phyloP scores from a whole-genome alignment of 345 rosid genomes.

The Euphorbia tirucalli region DNA sequence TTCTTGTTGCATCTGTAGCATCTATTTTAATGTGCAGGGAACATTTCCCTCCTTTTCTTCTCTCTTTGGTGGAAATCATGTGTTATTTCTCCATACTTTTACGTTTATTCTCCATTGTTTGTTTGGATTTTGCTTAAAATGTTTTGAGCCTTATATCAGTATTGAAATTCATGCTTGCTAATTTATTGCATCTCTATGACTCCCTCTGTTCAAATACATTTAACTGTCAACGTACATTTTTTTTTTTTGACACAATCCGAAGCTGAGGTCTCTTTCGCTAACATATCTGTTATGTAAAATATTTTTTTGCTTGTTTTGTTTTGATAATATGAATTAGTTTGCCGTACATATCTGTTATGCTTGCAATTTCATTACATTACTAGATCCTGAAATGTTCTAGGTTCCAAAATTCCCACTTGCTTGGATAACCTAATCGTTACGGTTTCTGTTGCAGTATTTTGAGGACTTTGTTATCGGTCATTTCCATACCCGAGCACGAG shows the following conservation, averaged over 20 bases:
- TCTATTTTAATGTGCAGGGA: too few relatives aligned
- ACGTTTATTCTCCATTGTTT: too few relatives aligned
- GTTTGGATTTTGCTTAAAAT: not conserved
- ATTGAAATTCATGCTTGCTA: not conserved
- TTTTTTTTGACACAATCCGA: not conserved
- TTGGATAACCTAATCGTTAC: not conserved
- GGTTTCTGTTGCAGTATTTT: conserved; percentile 41
- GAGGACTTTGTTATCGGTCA: conserved; percentile 44
- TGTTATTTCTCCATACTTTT: too few relatives aligned
- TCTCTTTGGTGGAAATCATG: too few relatives aligned
- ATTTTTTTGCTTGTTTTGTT: too few relatives aligned
- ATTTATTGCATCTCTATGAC: not conserved
- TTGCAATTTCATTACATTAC: too few relatives aligned
- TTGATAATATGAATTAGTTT: too few relatives aligned
- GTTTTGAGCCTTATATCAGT: not conserved
- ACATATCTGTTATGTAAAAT: too few relatives aligned
- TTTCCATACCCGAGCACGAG: conserved; percentile 34
- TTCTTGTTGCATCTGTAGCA: too few relatives aligned
- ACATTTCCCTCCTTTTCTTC: too few relatives aligned
- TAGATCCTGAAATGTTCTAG: not conserved
- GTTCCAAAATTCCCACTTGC: not conserved
- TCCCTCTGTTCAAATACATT: not conserved
- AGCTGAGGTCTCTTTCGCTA: not conserved
- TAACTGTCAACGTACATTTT: not conserved
- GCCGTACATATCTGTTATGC: too few relatives aligned